Evolutionary conservation across 2,329 filamentous ascomycete species (phyloP).

Genomic region (Exophiala dermatitidis): DNA sequence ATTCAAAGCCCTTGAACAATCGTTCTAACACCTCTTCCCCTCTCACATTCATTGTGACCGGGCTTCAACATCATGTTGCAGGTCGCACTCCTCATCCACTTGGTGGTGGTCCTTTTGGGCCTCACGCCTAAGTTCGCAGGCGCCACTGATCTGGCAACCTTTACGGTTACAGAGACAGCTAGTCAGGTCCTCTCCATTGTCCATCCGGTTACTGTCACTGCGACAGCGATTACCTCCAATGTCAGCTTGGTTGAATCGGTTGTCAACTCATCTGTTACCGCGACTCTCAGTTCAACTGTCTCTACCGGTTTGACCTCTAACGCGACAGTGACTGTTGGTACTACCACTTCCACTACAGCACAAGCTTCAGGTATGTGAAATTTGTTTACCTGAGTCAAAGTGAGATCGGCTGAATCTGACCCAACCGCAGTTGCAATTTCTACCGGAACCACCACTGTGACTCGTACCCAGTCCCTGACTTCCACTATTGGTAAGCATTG

Average conservation of each 20-base stretch:
- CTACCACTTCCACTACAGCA: neutral
- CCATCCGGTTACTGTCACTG: neutral
- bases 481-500: neutral
- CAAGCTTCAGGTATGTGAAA: neutral
- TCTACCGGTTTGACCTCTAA: neutral
- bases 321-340: neutral
- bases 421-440: neutral
- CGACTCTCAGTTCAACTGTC: neutral
- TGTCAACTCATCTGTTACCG: neutral
- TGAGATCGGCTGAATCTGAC: neutral
- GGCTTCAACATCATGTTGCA: neutral
- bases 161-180: neutral
- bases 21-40: neutral
- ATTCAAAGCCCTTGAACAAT: neutral
- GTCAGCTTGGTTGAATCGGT: neutral
- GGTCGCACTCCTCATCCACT: neutral
- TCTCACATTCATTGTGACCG: neutral
- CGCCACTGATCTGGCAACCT: neutral
- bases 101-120: neutral
- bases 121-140: neutral
- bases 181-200: neutral
- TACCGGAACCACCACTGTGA: neutral
- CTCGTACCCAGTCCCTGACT: neutral
- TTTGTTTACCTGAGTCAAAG: neutral
- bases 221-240: neutral